Conservation (phyloP, 345 rosid genomes). For the Atalantia buxifolia region DNA sequence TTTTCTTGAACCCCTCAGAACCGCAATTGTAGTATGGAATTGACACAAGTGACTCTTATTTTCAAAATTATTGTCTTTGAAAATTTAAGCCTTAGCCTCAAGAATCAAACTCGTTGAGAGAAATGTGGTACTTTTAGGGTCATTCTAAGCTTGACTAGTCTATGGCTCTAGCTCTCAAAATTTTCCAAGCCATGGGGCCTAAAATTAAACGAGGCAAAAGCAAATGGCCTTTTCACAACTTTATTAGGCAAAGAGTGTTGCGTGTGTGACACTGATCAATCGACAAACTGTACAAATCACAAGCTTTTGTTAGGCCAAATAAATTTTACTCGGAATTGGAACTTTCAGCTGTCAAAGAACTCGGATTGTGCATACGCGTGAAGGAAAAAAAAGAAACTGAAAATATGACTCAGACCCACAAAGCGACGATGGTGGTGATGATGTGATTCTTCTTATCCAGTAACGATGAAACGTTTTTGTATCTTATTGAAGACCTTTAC, state of each 20-base stretch:
- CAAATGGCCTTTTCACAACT: constrained; percentile 2
- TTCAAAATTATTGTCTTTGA: constrained; percentile 4
- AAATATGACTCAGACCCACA: constrained; percentile 15
- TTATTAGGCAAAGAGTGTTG: constrained; percentile 2
- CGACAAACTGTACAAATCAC: constrained; percentile 20
- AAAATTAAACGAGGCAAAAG: constrained; percentile 5
- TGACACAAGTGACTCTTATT: neutral
- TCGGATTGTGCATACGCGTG: neutral
- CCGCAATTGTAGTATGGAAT: neutral
- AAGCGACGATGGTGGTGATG: neutral
- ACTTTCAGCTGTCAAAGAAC: constrained; percentile 1
- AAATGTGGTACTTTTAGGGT: neutral
- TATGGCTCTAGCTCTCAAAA: neutral
- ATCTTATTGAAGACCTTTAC: constrained; percentile 25
- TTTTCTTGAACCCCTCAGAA: neutral
- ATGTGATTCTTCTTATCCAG: constrained; percentile 35
- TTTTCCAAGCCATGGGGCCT: constrained; percentile 21
- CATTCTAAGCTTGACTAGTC: neutral
- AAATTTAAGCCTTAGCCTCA: neutral
- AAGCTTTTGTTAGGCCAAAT: neutral
- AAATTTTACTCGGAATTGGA: neutral
- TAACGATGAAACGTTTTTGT: constrained; percentile 24
- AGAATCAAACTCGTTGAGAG: neutral
- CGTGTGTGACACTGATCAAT: neutral
- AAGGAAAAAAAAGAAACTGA: neutral